Evolutionary conservation across 2,329 filamentous ascomycete genomes (phyloP), one percentile per base, ranked within the genome.

Genomic region (Fusarium paranaense): DNA sequence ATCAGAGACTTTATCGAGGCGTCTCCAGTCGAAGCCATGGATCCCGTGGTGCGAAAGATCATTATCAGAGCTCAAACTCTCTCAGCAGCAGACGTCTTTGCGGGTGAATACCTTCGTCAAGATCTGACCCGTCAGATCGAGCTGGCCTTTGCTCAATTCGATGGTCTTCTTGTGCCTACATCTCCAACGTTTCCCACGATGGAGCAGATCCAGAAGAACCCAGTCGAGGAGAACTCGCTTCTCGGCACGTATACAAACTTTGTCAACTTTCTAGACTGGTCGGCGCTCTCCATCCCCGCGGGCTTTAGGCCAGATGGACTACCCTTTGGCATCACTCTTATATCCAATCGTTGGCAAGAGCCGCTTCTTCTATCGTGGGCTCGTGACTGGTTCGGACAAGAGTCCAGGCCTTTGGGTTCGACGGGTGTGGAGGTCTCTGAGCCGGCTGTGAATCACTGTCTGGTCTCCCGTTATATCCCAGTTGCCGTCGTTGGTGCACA

Each of bases 231-330:
- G 75, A 91, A 91, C 73, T 87, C 87, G 5, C 79, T 84, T 5
- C 77, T 90, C 7, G 88, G 89, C 7, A 86, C 84, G 4, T 91
- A 90, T 66, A 90, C 89, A 0, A 90, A 91, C 75, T 90, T 88
- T 75, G 90, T 86, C 18, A 91, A 91, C 73, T 88, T 91, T 32
- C 79, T 91, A 20, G 89, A 91, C 78, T 84, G 90, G 74, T 87
- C 86, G 42, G 88, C 86, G 4, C 74, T 89, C 11, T 84, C 87
- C 1, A 82, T 90, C n/a, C 87, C 88, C 2, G 88, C 88, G 1
- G 86, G 86, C 2, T 83, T 82, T 38, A 69, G 82, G 1, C 38
- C 72, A 0, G 81, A 84, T 37, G 81, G 81, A 0, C 74, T 84
- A 8, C 83, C 83, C 1, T 84, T 85, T 62, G 82, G 83, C 2